These are phyloP conservation scores for Graphilbum fragrans DNA, from an alignment of 2,329 filamentous ascomycete species.

Conservation along the genomic window DNA sequence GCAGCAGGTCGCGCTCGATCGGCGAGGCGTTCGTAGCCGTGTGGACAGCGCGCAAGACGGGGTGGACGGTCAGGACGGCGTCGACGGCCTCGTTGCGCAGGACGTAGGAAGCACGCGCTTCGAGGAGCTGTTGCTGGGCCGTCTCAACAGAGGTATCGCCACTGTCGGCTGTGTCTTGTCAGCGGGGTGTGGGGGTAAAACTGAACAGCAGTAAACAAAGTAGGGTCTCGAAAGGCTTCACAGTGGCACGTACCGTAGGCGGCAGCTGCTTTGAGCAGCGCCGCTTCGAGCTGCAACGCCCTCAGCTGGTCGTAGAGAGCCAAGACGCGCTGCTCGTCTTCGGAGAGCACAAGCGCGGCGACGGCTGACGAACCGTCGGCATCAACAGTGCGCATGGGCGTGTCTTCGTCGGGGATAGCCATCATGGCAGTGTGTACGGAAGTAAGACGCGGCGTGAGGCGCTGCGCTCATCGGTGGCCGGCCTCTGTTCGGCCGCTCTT, in stretches of 20 bases:
- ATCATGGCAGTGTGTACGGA: too few species aligned
- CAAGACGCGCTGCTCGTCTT: slow-evolving; percentile 53
- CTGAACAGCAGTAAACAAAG: too few species aligned
- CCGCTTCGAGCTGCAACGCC: slow-evolving; percentile 60
- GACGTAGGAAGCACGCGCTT: slow-evolving; percentile 57
- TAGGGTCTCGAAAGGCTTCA: too few species aligned
- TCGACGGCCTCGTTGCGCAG: slow-evolving; percentile 58
- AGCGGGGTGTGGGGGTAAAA: too few species aligned
- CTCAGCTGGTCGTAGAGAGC: slow-evolving; percentile 60
- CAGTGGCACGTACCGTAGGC: slow-evolving; percentile 12
- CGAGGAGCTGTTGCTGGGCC: slow-evolving; percentile 54
- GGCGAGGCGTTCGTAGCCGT: slow-evolving; percentile 49
- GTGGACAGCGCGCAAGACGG: slow-evolving; percentile 68
- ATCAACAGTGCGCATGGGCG: slow-evolving; percentile 7
- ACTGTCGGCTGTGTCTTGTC: background rate
- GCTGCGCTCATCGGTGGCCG: too few species aligned
- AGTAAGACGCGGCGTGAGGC: too few species aligned
- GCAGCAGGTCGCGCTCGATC: slow-evolving; percentile 57
- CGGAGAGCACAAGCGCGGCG: slow-evolving; percentile 42
- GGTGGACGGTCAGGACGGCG: slow-evolving; percentile 58
- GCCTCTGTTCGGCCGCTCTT: too few species aligned
- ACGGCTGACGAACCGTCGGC: background rate
- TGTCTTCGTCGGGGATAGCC: slow-evolving; percentile 6
- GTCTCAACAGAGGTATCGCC: slow-evolving; percentile 24
- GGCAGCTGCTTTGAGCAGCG: slow-evolving; percentile 45